These are phyloP conservation scores for Tephrocybe sp. DNA, from an alignment of 768 basidiomycete genomes.

Conservation along the genomic window DNA sequence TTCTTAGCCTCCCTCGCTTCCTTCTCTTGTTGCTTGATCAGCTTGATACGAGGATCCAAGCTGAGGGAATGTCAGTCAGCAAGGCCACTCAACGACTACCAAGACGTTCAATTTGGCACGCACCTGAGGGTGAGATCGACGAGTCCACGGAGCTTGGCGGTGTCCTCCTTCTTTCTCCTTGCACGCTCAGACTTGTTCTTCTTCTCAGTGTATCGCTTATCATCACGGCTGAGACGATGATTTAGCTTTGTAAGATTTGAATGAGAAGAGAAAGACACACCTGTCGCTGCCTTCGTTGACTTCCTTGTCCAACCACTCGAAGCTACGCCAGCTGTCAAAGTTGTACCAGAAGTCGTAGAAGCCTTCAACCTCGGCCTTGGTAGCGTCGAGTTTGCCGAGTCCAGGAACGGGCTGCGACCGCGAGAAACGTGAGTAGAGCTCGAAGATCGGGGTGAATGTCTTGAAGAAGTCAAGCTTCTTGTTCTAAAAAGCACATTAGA, in stretches of 20 bases:
- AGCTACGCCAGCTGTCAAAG: slow-evolving; percentile 97
- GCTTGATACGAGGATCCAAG: slow-evolving; percentile 92
- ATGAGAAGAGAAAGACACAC: slow-evolving; percentile 37
- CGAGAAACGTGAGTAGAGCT: slow-evolving; percentile 91
- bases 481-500: slow-evolving; percentile 24
- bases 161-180: slow-evolving; percentile 96
- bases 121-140: slow-evolving; percentile 80
- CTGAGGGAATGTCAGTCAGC: slow-evolving; percentile 20
- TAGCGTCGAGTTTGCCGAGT: slow-evolving; percentile 66
- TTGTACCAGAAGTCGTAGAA: slow-evolving; percentile 99
- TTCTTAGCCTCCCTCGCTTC: slow-evolving; percentile 92
- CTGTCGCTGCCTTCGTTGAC: slow-evolving; percentile 96
- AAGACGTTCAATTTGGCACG: not conserved
- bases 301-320: slow-evolving; percentile 98
- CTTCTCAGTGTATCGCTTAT: slow-evolving; percentile 98
- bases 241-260: not conserved
- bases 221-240: slow-evolving; percentile 74
- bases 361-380: slow-evolving; percentile 80
- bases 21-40: slow-evolving; percentile 96
- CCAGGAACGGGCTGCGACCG: slow-evolving; percentile 77
- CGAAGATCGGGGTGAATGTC: slow-evolving; percentile 77
- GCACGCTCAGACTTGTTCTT: slow-evolving; percentile 99
- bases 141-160: slow-evolving; percentile 77
- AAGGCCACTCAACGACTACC: not conserved
- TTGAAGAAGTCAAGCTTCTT: slow-evolving; percentile 69